These are phyloP conservation scores for Botrytis medusae DNA, from an alignment of 2,329 filamentous ascomycete species.

Conservation along the genomic window DNA sequence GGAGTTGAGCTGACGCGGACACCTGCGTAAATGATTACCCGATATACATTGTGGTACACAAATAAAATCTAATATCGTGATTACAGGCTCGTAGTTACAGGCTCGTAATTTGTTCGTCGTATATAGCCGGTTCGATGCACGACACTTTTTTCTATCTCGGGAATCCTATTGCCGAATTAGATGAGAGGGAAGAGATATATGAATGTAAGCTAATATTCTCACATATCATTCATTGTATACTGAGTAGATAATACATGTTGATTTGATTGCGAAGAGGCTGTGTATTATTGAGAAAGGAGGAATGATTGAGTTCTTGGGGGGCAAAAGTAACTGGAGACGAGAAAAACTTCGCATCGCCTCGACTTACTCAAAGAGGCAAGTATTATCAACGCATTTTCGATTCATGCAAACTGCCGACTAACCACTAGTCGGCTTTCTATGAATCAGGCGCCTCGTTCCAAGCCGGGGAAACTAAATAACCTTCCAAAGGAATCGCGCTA, in stretches of 20 bases:
- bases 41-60: slow-evolving; percentile 6
- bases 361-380: neutral
- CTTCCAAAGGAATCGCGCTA: too few species aligned
- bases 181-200: neutral
- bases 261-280: neutral
- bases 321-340: slow-evolving; percentile 14
- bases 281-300: neutral
- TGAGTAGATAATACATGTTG: neutral
- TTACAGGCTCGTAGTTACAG: neutral
- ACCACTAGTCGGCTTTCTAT: neutral
- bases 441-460: too few species aligned
- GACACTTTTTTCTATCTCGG: neutral
- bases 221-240: neutral
- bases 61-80: neutral
- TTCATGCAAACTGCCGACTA: neutral
- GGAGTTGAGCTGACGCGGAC: neutral
- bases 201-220: neutral
- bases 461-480: too few species aligned
- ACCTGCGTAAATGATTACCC: slow-evolving; percentile 10
- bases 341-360: neutral
- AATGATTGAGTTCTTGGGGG: neutral
- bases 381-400: neutral
- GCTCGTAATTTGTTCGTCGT: too few species aligned
- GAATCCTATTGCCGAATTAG: neutral
- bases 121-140: too few species aligned